These are phyloP conservation scores for Globisporangium alternatum DNA, from an alignment of 352 stramenopile genomes.

Conservation along the genomic window DNA sequence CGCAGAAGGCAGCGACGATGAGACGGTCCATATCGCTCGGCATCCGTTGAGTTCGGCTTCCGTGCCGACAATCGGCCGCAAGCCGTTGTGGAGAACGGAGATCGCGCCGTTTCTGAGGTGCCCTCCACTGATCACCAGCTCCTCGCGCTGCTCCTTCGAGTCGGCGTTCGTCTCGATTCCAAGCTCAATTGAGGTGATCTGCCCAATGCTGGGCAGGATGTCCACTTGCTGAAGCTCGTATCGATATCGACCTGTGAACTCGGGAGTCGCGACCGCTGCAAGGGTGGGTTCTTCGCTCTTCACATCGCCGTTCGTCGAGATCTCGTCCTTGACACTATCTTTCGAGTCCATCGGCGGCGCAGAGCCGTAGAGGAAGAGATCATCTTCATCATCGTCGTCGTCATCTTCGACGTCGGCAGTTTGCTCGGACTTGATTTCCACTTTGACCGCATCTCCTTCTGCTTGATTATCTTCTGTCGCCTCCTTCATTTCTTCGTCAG, in stretches of 20 bases:
- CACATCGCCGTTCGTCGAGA: slow-evolving; percentile 7
- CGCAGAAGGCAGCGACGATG: slow-evolving; percentile 48
- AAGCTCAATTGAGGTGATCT: slow-evolving; percentile 83
- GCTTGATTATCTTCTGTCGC: slow-evolving; percentile 13
- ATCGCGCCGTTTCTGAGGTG: slow-evolving; percentile 58
- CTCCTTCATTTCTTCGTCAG: slow-evolving; percentile 20
- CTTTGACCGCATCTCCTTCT: slow-evolving; percentile 2
- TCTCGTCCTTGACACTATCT: slow-evolving; percentile 15
- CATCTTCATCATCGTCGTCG: slow-evolving; percentile 69
- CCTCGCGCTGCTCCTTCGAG: slow-evolving; percentile 73
- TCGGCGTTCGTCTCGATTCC: slow-evolving; percentile 72
- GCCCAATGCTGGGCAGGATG: slow-evolving; percentile 64
- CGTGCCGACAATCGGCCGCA: slow-evolving; percentile 81
- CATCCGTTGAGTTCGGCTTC: slow-evolving; percentile 80
- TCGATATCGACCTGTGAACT: slow-evolving; percentile 24
- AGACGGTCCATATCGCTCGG: slow-evolving; percentile 85
- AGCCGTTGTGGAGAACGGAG: slow-evolving; percentile 74
- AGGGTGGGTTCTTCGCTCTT: slow-evolving; percentile 4
- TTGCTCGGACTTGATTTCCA: slow-evolving; percentile 16
- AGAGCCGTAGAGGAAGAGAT: slow-evolving; percentile 74
- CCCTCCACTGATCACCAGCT: slow-evolving; percentile 77
- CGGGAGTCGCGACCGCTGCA: not conserved
- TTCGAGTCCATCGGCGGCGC: slow-evolving; percentile 22
- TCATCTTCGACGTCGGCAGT: slow-evolving; percentile 18
- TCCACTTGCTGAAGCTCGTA: slow-evolving; percentile 70